Evolutionary conservation across 2,329 filamentous ascomycete genomes (phyloP), one percentile per base, ranked within the genome.

Genomic region (Pyrenochaeta sp.): DNA sequence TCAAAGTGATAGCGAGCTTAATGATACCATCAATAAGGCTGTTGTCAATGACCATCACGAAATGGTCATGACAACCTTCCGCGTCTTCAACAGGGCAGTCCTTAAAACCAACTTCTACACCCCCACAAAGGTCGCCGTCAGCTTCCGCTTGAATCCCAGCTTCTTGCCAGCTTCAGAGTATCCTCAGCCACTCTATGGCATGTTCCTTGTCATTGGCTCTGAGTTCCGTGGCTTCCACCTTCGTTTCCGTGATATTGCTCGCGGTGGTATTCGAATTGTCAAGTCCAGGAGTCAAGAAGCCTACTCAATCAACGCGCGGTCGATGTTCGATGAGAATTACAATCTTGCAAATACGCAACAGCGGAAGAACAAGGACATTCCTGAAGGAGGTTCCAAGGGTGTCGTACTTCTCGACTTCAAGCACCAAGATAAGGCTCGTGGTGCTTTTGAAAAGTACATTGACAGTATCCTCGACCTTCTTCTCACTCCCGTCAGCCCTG

Each of bases 341-440:
- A 95, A 94, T 53, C 83, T 99, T 49, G 93, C 94, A 55, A 97
- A 95, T 74, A 99, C 94, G 0, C 94, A 99, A 75, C 94, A 99
- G 77, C 90, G 94, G 68, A 99, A 99, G 83, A 99, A 99, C 82
- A 99, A 99, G 80, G 94, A 99, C 65, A 99, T 99, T 38, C 94
- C 94, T 3, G 94, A 99, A 77, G 94, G 94, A 54, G 94, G 94
- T 41, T 96, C 93, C 63, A 99, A 99, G 79, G 94, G 94, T 76
- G 94, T 99, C 44, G 93, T 99, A 48, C 82, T 99, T 32, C 84
- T 99, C 27, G 93, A 99, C 72, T 85, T 90, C 52, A 87, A 92
- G 69, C 91, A 96, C 74, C 94, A 99, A 74, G 90, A 96, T 73
- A 95, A 93, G 76, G 88, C 88, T 13, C 83, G 82, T 34, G 91